Base-by-base conservation (phyloP, 169 alveolate genomes). In the Plasmodium sp. region DNA sequence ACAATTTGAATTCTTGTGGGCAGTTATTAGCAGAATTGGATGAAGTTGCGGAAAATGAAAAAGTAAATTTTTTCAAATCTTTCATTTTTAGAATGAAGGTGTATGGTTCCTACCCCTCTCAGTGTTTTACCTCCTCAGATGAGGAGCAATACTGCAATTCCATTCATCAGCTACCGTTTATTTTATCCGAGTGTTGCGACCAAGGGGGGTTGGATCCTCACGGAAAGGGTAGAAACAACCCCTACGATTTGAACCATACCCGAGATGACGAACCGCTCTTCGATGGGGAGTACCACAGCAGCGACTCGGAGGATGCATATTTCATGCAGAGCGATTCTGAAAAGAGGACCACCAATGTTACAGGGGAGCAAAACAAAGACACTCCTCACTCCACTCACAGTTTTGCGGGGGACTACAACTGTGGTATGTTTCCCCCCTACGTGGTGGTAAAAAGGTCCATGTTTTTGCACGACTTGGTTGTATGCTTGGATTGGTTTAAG, bases 51-150 rank as follows among this genome's bases (percentile, higher is more conserved):
- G 92, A 90, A 58, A 81, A 90, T 7, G 92, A 90, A 14, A 80
- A 90, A 90, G 51, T 90, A 43, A 22, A n/a, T 90, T 90, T 90
- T 90, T 79, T 90, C 81, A 90, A 90, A 81, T 58, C 90, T 39
- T 90, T 90, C 83, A 90, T 90, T 27, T 81, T 22, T 31, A 27
- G 83, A 80, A 90, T 90, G 94, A 90, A 90, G 51, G 94, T 90
- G 6, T 90, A 39, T 14, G 94, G 94, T 51, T 90, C 94, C 2
- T 90, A 90, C 74, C 94, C 94, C 9, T 81, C 94, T 16, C 94
- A 90, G 45, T 90, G 94, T 90, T 90, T 90, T 54, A 16, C 31
- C 9, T 67, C 77, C 27, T 58, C 91, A 4, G 18, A 81, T 33
- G 41, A 90, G 36, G 51, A 58, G 16, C 84, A 90, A 45, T 81